phyloP scores from a whole-genome alignment of 2,329 filamentous ascomycete species.

The Claviceps capensis region DNA sequence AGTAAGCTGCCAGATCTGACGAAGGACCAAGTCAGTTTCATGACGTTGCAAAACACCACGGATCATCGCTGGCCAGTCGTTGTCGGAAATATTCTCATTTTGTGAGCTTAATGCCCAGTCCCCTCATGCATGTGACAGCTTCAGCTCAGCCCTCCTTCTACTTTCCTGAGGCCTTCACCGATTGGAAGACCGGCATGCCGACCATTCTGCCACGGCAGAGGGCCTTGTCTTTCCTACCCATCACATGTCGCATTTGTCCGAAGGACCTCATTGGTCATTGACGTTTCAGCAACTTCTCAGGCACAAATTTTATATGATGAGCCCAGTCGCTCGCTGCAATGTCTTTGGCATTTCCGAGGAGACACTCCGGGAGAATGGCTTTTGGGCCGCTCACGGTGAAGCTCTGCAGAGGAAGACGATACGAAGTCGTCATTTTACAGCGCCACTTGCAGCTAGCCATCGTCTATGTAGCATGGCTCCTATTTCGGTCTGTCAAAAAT shows the following conservation, averaged over 20 bases:
- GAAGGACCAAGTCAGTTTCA: neutral
- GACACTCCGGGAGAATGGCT: neutral
- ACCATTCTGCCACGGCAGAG: neutral
- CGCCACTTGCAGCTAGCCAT: no score
- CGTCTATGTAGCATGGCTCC: no score
- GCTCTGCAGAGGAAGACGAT: neutral
- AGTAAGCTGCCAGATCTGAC: neutral
- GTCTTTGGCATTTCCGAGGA: neutral
- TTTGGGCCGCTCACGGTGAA: neutral
- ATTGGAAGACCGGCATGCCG: neutral
- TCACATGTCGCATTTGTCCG: neutral
- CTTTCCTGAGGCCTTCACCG: neutral
- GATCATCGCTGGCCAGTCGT: neutral
- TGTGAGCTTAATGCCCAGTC: neutral
- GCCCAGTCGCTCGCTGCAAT: neutral
- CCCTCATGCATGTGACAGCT: neutral
- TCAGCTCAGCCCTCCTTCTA: neutral
- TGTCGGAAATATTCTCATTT: no score
- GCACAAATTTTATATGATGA: neutral
- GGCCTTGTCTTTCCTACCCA: neutral
- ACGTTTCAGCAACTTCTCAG: neutral
- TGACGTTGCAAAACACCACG: neutral
- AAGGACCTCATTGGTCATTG: neutral
- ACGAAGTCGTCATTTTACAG: no score
- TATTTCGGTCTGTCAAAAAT: no score